Base-by-base conservation (phyloP, 1,139 yeast species). In the Taphrina populina region DNA sequence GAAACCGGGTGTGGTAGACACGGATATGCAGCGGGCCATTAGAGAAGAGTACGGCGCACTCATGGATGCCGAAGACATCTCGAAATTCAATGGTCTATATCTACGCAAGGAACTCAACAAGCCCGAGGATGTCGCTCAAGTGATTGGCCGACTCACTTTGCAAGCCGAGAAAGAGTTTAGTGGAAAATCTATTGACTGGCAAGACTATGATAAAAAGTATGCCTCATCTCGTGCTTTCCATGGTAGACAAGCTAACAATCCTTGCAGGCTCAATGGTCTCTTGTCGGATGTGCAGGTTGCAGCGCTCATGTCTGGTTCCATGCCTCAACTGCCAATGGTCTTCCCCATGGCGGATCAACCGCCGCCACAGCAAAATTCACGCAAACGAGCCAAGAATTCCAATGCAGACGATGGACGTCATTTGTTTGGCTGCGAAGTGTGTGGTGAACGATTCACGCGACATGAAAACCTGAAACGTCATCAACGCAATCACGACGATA, bases 1-100 rank as follows among this genome's bases (percentile, higher is more conserved):
- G 21, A 96, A 95, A 1, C 97, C 97, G 0, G 97, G 97, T 2
- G 95, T 87, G 1, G 96, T 90, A 1, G 88, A 85, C 66, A 88
- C 97, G 0, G 74, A 73, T 19, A 90, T 90, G 96, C 97, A 90
- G 70, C 66, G 64, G 10, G 82, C 79, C 58, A 88, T 90, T 58
- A 78, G 96, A 65, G 82, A 79, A 21, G 71, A 66, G 37, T 54
- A 43, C 30, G 39, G 44, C 8, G 33, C 49, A 19, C 29, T 30
- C 23, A 52, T 37, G 59, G 43, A 43, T 13, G 30, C 46, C 7
- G 49, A 52, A 15, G 40, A 43, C 17, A 32, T 40, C 39, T 20
- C 24, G 23, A 40, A 34, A 36, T 52, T 52, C 29, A 52, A 30
- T 1, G 43, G 37, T 11, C 41, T 52, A 15, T 43, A 52, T 23